Evolutionary conservation across 371 early-diverging fungal species (phyloP), one percentile per base, ranked within the genome.

Genomic region (Rhizomucor miehei): DNA sequence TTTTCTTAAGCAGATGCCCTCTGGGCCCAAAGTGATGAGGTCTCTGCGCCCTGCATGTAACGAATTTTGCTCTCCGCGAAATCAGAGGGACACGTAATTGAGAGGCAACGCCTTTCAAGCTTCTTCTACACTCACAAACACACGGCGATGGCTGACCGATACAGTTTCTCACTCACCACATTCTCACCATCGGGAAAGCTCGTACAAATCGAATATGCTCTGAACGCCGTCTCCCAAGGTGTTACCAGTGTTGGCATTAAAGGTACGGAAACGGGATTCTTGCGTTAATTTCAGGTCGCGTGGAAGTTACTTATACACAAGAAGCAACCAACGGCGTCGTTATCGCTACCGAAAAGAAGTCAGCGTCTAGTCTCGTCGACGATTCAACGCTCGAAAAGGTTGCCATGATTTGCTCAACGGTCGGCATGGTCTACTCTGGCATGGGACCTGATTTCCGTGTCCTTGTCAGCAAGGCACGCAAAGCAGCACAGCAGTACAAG

Each of bases 171-270:
- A 23, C 89, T 99, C 59, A 98, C 99, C 8, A 99, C 99, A 49
- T 99, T 99, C 83, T 97, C 99, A 57, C 95, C 98, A n/a, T 95
- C 96, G 40, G 99, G 99, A 60, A 97, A 99, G 79, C 90, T 99
- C 51, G 93, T 93, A 36, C 99, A 99, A 81, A 97, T 99, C 60
- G 98, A 98, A 79, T 92, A 99, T 78, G 99, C 99, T 1, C 82
- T 98, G 57, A 94, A 89, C 56, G 96, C 97, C 19, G 99, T 99
- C 14, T 81, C 87, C 53, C 88, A 90, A 60, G 99, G 99, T 61
- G 89, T 92, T 37, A 99, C 99, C 11, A 87, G 90, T 64, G 91
- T 99, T 56, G 99, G 98, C 43, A 95, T 99, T 77, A 97, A 95
- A 87, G 94, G 94, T 93, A 82, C 17, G 40, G 1, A n/a, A 40